phyloP scores from a whole-genome alignment of 2,329 filamentous ascomycete species.

The Sclerotinia sclerotiorum region DNA sequence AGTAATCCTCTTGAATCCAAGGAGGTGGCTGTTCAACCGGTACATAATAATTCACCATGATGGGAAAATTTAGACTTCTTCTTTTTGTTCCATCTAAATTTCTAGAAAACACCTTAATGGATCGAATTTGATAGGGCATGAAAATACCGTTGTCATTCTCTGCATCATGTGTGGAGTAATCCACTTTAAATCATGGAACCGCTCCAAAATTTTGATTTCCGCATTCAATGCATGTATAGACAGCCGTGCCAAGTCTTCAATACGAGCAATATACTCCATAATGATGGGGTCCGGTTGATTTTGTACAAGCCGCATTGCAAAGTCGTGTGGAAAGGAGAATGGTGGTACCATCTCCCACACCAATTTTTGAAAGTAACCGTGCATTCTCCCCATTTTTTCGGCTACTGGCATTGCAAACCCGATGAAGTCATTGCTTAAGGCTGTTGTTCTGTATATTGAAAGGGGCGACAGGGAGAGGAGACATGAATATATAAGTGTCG shows the following conservation, averaged over 20 bases:
- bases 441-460: neutral
- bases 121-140: neutral
- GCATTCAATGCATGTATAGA: neutral
- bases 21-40: neutral
- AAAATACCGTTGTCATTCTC: neutral
- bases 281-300: neutral
- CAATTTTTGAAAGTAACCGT: neutral
- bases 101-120: conserved; percentile 1
- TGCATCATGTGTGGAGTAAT: neutral
- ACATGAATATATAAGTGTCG: conserved; percentile 14
- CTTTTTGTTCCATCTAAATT: neutral
- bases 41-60: neutral
- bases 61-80: neutral
- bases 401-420: neutral
- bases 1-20: neutral
- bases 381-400: neutral
- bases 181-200: conserved; percentile 3
- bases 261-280: conserved; percentile 15
- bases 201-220: neutral
- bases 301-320: conserved; percentile 9
- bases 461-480: neutral
- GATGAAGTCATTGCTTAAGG: conserved; percentile 9
- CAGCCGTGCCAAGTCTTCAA: neutral
- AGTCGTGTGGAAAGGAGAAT: neutral
- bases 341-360: conserved; percentile 6